Percentiles rank a stretch among this genome's conserved stretches.
phyloP scores from a whole-genome alignment of 371 early-diverging fungal genomes.

The Lichtheimia ramosa region DNA sequence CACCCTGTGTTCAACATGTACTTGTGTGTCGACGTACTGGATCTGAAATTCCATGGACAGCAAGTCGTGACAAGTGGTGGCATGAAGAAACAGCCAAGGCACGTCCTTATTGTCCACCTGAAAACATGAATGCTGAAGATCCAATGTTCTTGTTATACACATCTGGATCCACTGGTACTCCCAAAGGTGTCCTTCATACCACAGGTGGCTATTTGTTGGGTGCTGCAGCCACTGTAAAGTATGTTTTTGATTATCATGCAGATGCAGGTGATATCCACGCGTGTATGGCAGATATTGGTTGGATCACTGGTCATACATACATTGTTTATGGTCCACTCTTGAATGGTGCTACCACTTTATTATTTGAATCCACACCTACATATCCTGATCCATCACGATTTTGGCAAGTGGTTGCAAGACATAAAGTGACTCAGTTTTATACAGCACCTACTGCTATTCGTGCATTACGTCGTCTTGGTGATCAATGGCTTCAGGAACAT shows the following conservation, averaged over 20 bases:
- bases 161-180: constrained; percentile 94
- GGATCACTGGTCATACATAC: constrained; percentile 90
- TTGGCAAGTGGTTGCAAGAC: constrained; percentile 85
- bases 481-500: constrained; percentile 75
- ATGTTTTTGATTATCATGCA: constrained; percentile 87
- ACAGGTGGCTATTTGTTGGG: constrained; percentile 97
- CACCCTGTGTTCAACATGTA: constrained; percentile 70
- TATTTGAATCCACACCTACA: constrained; percentile 92
- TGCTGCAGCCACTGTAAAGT: constrained; percentile 86
- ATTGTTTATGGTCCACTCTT: constrained; percentile 94
- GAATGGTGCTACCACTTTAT: constrained; percentile 88
- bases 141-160: constrained; percentile 98
- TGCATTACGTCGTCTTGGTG: constrained; percentile 86
- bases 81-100: constrained; percentile 79
- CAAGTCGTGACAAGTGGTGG: constrained; percentile 88
- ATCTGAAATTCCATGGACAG: constrained; percentile 67
- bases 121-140: constrained; percentile 88
- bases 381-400: constrained; percentile 83
- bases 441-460: constrained; percentile 99
- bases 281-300: constrained; percentile 82
- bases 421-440: constrained; percentile 96
- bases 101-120: constrained; percentile 80
- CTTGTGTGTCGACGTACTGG: constrained; percentile 90
- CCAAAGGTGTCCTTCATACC: constrained; percentile 93
- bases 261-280: constrained; percentile 77